Evolutionary conservation across 2,329 filamentous ascomycete genomes (phyloP), one percentile per base, ranked within the genome.

Genomic region (Blastomyces percursus): DNA sequence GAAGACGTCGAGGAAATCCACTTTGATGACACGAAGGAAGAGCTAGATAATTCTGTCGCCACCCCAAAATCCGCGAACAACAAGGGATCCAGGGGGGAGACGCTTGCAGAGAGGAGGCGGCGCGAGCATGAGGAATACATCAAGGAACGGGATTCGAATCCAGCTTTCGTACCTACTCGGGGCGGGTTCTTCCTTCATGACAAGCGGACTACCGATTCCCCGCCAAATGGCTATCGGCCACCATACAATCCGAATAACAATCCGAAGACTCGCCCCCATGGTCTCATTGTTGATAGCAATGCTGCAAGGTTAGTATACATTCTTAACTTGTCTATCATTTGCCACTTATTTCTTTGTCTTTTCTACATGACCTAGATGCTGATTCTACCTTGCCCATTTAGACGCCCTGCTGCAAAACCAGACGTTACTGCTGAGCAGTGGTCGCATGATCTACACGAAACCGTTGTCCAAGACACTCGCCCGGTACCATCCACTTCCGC

Each of bases 101-200:
- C 83, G 42, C 78, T 84, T 63, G 82, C 83, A 61, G 89, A 94
- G 66, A 82, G 85, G 67, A 86, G 89, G 74, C 86, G 89, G 67
- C 86, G 89, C 68, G 92, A 96, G 71, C 90, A 96, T 70, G 91
- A 96, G 67, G 90, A 96, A 71, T 95, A 96, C 78, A 86, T 88
- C 77, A 90, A 88, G 77, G 90, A 90, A 74, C 84, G 90, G 69
- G 91, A 96, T 72, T 86, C 90, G 69, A 91, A 96, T 74, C 93
- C 93, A 44, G 86, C 92, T 12, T 96, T 96, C 76, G 93, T 96
- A 62, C 93, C 94, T 61, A 96, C 95, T 71, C 83, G 93, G 67
- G 94, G 94, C 64, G 88, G 90, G 65, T 97, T 97, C 80, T 97
- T 96, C 79, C 91, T 97, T 85, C 93, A 97, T 75, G 94, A 97